phyloP scores from a whole-genome alignment of 148 eudicot genomes.

The Arbutus unedo region DNA sequence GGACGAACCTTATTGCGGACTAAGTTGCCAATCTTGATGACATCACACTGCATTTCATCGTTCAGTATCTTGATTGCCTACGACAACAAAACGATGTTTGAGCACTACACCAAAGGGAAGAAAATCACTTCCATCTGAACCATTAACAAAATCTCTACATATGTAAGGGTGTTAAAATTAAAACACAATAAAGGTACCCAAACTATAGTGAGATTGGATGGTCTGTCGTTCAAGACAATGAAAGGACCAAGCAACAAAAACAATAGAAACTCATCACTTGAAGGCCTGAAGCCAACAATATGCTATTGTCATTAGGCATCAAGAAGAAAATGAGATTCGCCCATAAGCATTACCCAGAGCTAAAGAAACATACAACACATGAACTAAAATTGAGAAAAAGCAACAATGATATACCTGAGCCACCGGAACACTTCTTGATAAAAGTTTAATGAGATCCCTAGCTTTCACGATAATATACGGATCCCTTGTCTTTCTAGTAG shows the following conservation, averaged over 20 bases:
- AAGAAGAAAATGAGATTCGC: neutral
- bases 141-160: neutral
- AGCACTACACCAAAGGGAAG: neutral
- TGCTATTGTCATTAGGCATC: neutral
- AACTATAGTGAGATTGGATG: neutral
- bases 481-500: conserved; percentile 84
- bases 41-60: conserved; percentile 96
- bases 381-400: neutral
- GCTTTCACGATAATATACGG: conserved; percentile 85
- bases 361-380: neutral
- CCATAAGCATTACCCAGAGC: neutral
- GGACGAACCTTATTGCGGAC: conserved; percentile 78
- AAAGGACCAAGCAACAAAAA: neutral
- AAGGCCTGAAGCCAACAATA: neutral
- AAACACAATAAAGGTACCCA: neutral
- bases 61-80: conserved; percentile 83
- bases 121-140: neutral
- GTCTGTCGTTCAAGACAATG: neutral
- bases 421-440: conserved; percentile 94
- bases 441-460: conserved; percentile 83
- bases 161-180: neutral
- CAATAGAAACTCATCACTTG: neutral
- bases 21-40: conserved; percentile 76
- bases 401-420: conserved; percentile 56
- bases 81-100: conserved; percentile 15